Base-by-base conservation (phyloP, 768 basidiomycete species). In the Xerocomus potaroensis region DNA sequence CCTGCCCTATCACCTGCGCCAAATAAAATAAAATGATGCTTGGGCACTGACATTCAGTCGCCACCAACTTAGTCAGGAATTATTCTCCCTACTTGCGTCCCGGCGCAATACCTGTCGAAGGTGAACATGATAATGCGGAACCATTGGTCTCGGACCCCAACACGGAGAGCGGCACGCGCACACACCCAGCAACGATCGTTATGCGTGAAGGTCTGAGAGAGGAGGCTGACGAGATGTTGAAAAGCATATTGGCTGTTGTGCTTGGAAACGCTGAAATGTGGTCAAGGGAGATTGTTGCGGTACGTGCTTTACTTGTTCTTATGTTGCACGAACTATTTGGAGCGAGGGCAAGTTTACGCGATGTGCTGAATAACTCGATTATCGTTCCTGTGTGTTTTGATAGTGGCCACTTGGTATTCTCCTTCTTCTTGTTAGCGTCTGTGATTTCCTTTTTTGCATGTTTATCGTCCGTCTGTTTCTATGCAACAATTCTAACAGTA, bases 31-130 rank as follows among this genome's bases (percentile, higher is more conserved):
- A 55, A 52, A 53, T 52, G 33, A 54, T 49, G 48, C 26, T 44
- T 74, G 77, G 74, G 78, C 78, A 81, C 84, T 87, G 80, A 86
- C 72, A 51, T 69, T 61, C 72, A 93, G 92, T 93, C 78, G 78
- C 78, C 67, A 78, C 74, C 59, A 90, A 91, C 77, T 72, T 94
- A 87, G 88, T 91, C 75, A 78, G 80, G 74, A 92, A 93, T 62
- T 93, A 94, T 65, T 88, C 87, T 35, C 91, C 92, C 14, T 85
- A 93, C 69, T 77, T 95, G 56, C 66, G 79, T 43, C 53, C 63
- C 8, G 12, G 51, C 18, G 49, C 50, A 43, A 24, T 62, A 35
- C 56, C 61, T 21, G 22, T 11, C 16, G 39, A 8, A 24, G 50
- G 46, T 27, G 58, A 52, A 27, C 41, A 39, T 24, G 34, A 32